phyloP scores from a whole-genome alignment of 352 stramenopile genomes.

The Phytophthora pluvialis region DNA sequence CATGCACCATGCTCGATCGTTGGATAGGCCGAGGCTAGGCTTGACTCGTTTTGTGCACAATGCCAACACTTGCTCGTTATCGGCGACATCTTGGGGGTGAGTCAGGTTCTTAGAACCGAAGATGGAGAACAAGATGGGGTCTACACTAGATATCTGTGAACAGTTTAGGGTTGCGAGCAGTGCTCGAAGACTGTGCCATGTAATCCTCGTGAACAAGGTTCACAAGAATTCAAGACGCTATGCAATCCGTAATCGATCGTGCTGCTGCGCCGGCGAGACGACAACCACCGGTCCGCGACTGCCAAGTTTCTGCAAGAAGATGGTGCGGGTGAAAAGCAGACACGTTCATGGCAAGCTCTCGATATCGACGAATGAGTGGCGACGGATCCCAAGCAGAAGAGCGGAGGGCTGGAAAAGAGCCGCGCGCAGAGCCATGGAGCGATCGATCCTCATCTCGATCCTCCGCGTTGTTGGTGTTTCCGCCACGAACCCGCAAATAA shows the following conservation, averaged over 20 bases:
- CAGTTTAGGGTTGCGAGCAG: constrained; percentile 10
- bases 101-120: constrained; percentile 21
- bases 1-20: background rate
- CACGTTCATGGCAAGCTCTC: constrained; percentile 13
- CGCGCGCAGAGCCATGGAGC: background rate
- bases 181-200: background rate
- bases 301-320: constrained; percentile 27
- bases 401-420: constrained; percentile 5
- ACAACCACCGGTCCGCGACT: constrained; percentile 21
- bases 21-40: constrained; percentile 8
- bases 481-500: background rate
- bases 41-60: constrained; percentile 15
- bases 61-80: constrained; percentile 33
- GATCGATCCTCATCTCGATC: background rate
- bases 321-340: constrained; percentile 21
- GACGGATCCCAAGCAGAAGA: constrained; percentile 16
- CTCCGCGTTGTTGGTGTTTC: background rate
- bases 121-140: constrained; percentile 24
- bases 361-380: constrained; percentile 14
- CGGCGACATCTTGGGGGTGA: constrained; percentile 4
- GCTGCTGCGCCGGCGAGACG: constrained; percentile 6
- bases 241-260: background rate
- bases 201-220: background rate
- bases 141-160: constrained; percentile 19
- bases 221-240: background rate